Conservation (phyloP, 306 rosid genomes). For the Quercus rubra region DNA sequence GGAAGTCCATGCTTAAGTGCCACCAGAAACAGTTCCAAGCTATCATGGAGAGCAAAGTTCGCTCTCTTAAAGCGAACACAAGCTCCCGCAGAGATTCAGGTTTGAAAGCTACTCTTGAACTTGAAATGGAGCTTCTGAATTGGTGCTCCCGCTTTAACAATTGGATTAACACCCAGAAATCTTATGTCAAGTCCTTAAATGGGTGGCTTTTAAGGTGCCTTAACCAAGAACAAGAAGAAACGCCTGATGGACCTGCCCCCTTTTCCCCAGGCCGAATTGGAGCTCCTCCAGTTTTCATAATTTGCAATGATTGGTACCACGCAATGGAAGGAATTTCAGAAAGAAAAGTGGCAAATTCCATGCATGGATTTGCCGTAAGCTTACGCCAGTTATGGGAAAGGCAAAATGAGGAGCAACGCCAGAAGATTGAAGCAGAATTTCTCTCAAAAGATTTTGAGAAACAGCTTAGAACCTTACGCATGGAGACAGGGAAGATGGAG, state of each 20-base stretch:
- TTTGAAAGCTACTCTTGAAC: slow-evolving; percentile 84
- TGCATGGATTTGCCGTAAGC: slow-evolving; percentile 72
- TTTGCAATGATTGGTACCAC: slow-evolving; percentile 91
- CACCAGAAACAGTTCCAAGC: slow-evolving; percentile 95
- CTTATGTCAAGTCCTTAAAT: slow-evolving; percentile 73
- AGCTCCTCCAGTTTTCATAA: slow-evolving; percentile 79
- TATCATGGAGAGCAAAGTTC: slow-evolving; percentile 82
- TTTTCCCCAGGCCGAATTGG: slow-evolving; percentile 88
- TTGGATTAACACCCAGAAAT: slow-evolving; percentile 83
- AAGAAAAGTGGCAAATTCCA: slow-evolving; percentile 63
- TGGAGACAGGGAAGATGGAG: slow-evolving; percentile 48
- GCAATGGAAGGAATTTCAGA: slow-evolving; percentile 84
- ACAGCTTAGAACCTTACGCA: slow-evolving; percentile 55
- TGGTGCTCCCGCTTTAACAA: slow-evolving; percentile 85
- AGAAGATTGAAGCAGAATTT: slow-evolving; percentile 70
- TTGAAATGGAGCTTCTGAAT: slow-evolving; percentile 87
- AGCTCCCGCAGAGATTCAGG: slow-evolving; percentile 65
- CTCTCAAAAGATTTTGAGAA: slow-evolving; percentile 75
- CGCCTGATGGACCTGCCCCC: slow-evolving; percentile 80
- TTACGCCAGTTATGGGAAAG: slow-evolving; percentile 84
- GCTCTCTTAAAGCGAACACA: slow-evolving; percentile 59
- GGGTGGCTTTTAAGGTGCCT: slow-evolving; percentile 88
- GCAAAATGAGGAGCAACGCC: slow-evolving; percentile 85
- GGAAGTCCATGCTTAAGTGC: slow-evolving; percentile 88
- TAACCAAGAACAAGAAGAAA: slow-evolving; percentile 72